These are phyloP conservation scores for Antitrichia curtipendula DNA, from an alignment of 225 moss, liverwort and hornwort genomes.

Conservation along the genomic window DNA sequence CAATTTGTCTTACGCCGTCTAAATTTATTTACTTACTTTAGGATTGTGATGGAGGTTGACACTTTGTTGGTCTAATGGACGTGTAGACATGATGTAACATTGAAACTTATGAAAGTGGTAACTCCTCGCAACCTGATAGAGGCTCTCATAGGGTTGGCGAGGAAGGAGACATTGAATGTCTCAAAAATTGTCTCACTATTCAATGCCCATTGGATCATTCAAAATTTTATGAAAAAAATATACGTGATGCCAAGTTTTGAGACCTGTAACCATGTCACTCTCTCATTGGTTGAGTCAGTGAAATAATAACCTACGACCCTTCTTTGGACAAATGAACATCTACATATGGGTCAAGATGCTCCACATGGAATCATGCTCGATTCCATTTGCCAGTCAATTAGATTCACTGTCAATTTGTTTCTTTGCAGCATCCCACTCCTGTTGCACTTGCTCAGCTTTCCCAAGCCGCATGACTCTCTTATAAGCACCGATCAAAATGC, in stretches of 20 bases:
- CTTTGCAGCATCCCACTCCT: slow-evolving; percentile 20
- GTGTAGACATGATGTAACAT: no score
- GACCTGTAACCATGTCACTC: background rate
- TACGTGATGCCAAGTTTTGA: background rate
- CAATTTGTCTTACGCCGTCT: no score
- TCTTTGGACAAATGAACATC: no score
- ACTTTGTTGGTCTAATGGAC: no score
- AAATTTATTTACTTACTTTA: no score
- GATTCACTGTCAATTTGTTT: background rate
- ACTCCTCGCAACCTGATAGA: no score
- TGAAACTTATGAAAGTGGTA: no score
- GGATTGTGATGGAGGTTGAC: no score
- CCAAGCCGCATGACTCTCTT: slow-evolving; percentile 25
- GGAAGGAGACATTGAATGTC: background rate
- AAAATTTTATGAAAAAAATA: background rate
- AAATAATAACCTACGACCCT: background rate
- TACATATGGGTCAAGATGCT: background rate
- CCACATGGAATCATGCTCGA: background rate
- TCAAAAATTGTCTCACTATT: background rate
- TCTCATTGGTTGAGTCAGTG: background rate
- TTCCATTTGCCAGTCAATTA: background rate
- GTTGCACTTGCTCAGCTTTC: slow-evolving; percentile 22
- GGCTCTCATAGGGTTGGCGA: background rate
- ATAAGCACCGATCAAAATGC: slow-evolving; percentile 48
- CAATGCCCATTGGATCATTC: background rate